Evolutionary conservation across 2,329 filamentous ascomycete genomes (phyloP).

Genomic region (Alternaria solani): DNA sequence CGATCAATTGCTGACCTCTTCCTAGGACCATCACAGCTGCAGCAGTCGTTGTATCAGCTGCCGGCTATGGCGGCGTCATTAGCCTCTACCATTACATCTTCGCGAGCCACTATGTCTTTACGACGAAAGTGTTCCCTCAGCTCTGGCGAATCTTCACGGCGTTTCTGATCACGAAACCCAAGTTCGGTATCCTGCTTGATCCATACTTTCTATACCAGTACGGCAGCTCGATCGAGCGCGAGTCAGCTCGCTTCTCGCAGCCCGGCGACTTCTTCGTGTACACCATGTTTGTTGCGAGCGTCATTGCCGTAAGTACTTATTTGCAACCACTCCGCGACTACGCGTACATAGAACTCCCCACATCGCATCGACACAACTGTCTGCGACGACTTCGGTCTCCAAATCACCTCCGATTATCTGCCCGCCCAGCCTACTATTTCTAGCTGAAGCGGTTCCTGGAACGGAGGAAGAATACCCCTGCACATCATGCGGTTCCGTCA

Average conservation of each 20-base stretch:
- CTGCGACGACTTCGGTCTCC: conserved; percentile 24
- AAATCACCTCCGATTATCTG: conserved; percentile 67
- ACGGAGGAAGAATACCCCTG: conserved; percentile 63
- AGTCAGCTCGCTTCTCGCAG: conserved; percentile 73
- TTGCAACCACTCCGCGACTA: not conserved
- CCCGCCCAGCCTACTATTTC: conserved; percentile 56
- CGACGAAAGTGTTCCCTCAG: conserved; percentile 61
- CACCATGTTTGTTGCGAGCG: conserved; percentile 72
- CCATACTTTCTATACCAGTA: conserved; percentile 84
- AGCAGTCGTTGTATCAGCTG: conserved; percentile 68
- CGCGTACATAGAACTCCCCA: conserved; percentile 12
- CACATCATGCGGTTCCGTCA: conserved; percentile 58
- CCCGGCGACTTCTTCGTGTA: conserved; percentile 85
- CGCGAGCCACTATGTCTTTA: conserved; percentile 62
- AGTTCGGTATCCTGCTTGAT: conserved; percentile 71
- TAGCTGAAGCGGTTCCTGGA: conserved; percentile 65
- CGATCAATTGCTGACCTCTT: conserved; percentile 53
- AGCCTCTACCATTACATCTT: conserved; percentile 63
- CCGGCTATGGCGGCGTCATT: conserved; percentile 67
- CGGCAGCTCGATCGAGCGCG: conserved; percentile 74
- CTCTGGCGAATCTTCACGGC: conserved; percentile 67
- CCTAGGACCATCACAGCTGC: conserved; percentile 72
- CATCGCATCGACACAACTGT: conserved; percentile 30
- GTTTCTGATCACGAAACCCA: conserved; percentile 66
- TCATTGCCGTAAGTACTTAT: conserved; percentile 77